Evolutionary conservation across 495 filamentous ascomycete genomes (phyloP).

Genomic region (Trichoderma gamsii): DNA sequence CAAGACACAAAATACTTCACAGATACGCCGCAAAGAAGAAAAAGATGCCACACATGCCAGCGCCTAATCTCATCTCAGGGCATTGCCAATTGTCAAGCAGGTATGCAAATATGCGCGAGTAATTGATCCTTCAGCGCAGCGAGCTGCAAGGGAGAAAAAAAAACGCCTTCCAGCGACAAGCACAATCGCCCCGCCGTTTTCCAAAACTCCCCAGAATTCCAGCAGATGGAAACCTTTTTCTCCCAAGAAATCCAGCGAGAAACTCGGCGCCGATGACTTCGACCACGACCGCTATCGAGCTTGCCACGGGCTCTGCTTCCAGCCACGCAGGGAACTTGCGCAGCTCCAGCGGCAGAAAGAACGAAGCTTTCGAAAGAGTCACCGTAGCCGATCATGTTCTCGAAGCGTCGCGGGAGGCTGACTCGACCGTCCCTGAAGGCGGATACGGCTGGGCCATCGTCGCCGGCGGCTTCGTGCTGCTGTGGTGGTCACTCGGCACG

Average conservation of each 20-base stretch:
- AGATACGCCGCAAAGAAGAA: too few relatives aligned
- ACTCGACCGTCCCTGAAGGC: constrained; percentile 49
- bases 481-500: constrained; percentile 51
- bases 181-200: not conserved
- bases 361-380: not conserved
- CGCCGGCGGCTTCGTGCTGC: constrained; percentile 41
- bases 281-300: constrained; percentile 2
- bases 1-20: too few relatives aligned
- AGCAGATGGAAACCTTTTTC: not conserved
- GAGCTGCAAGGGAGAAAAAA: not conserved
- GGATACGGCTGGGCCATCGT: constrained; percentile 57
- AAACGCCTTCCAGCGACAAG: not conserved
- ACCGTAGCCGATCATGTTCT: constrained; percentile 36
- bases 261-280: not conserved
- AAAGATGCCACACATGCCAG: too few relatives aligned
- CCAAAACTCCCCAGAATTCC: not conserved
- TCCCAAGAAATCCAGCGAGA: not conserved
- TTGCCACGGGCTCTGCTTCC: not conserved
- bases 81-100: too few relatives aligned
- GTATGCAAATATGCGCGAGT: not conserved
- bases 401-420: constrained; percentile 43
- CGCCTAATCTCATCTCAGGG: too few relatives aligned
- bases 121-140: not conserved
- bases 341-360: not conserved
- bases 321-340: not conserved